Evolutionary conservation across 176 grass and related monocot genomes (phyloP), one percentile per base, ranked within the genome.

Genomic region (Oryza australiensis): DNA sequence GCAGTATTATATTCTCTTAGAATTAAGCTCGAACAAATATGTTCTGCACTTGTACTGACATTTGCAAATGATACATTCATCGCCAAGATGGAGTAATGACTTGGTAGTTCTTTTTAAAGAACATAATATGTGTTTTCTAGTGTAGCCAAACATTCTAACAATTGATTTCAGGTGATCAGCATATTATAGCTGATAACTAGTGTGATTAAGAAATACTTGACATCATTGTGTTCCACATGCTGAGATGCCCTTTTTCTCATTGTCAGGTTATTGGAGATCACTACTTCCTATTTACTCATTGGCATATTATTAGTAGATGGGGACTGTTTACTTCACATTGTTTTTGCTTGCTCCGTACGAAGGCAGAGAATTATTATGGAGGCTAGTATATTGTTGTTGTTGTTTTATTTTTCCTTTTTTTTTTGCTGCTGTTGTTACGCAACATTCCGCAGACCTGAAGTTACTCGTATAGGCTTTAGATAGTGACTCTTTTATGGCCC

Each of bases 101-200:
- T 32, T 82, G 16, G 34, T 43, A 14, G 4, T 26, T 13, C 72
- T 70, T 1, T 81, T 42, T 20, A 22, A 62, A 32, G 15, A 72
- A 62, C 67, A 12, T 3, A 1, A 5, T 43, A 26, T 62, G 7
- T 57, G 26, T 7, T 29, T 70, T 70, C 53, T 42, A 42, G 8
- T 62, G 3, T 62, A 3, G 35, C 60, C 79, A 62, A 82, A n/a
- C 62, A 59, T 7, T 57, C 74, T 65, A 51, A 35, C 34, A 66
- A 27, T 66, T 60, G 28, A 32, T 20, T 73, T 64, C 70, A 83
- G n/a, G 64, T 83, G 70, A 28, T 83, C 40, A 48, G 22, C 68
- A 22, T 64, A 82, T 48, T 64, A 48, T 64, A 18, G 26, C 43
- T 82, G 16, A 33, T 1, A 11, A 10, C 29, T 35, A 14, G 29